Evolutionary conservation across 108 stramenopile species (phyloP), one percentile per base, ranked within the genome.

Genomic region (Fragilaria crotonensis): DNA sequence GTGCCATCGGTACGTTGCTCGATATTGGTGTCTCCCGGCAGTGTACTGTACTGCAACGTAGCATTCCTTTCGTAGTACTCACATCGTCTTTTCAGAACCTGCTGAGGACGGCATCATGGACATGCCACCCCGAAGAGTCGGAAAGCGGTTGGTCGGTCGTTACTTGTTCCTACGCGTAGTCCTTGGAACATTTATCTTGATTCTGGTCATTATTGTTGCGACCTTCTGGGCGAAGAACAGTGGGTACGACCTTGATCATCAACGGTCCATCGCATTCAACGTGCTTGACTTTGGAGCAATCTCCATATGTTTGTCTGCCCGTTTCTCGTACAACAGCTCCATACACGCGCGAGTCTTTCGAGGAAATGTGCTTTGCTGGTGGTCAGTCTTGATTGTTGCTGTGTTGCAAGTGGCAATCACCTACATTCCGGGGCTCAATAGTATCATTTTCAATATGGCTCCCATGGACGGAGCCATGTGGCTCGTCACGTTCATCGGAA

Each of bases 111-210:
- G 88, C 44, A 85, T 83, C 66, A 83, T 87, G 85, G 45, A 51
- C n/a, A 46, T 72, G 18, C 88, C 88, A 33, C 88, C 88, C n/a
- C 84, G 88, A 52, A 76, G 78, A 59, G 72, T 83, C 25, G 88
- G 88, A 72, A 90, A 90, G 71, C 79, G 88, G n/a, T 70, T 90
- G 5, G 84, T 90, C 51, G 88, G 88, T n/a, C 77, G 88, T 54
- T 90, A 69, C 79, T 73, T 90, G 19, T 72, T 86, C 28, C 68
- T 90, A 18, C 80, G 88, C n/a, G 86, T 90, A 65, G 61, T 72
- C 28, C 52, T 90, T 51, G 88, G 70, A 66, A 86, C 83, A 7
- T 19, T 75, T 30, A 48, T 65, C 5, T 62, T 90, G 60, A 77
- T 81, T 46, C 68, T 71, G 5, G 50, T 49, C 31, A 76, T 80